These are phyloP conservation scores for Fagus crenata DNA, from an alignment of 306 rosid species.

Conservation along the genomic window DNA sequence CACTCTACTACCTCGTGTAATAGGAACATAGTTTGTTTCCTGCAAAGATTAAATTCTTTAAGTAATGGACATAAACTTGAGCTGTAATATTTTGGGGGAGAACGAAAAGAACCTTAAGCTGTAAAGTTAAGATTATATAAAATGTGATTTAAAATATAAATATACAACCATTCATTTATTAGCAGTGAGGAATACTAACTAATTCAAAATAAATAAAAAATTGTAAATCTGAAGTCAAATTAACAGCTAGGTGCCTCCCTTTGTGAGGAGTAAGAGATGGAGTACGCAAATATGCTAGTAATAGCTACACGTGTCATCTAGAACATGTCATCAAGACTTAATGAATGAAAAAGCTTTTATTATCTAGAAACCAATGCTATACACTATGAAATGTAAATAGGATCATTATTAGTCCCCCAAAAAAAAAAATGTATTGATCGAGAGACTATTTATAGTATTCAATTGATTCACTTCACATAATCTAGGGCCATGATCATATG, in stretches of 20 bases:
- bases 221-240: not conserved
- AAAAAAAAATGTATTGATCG: too few relatives aligned
- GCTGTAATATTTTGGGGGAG: not conserved
- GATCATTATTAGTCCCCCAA: too few relatives aligned
- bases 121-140: not conserved
- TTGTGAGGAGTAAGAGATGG: not conserved
- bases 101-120: not conserved
- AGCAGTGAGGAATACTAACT: too few relatives aligned
- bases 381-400: too few relatives aligned
- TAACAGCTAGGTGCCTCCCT: not conserved
- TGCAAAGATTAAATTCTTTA: constrained; percentile 35
- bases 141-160: not conserved
- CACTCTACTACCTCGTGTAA: constrained; percentile 81
- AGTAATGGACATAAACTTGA: constrained; percentile 11
- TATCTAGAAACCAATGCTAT: too few relatives aligned
- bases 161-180: not conserved
- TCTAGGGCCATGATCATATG: too few relatives aligned
- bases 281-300: not conserved
- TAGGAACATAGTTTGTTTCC: constrained; percentile 93
- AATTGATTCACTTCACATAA: too few relatives aligned
- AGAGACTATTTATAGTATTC: too few relatives aligned
- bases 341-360: too few relatives aligned
- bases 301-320: too few relatives aligned
- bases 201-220: not conserved
- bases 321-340: too few relatives aligned